These are phyloP conservation scores for Ustulina deusta DNA, from an alignment of 2,329 filamentous ascomycete species.

Conservation along the genomic window DNA sequence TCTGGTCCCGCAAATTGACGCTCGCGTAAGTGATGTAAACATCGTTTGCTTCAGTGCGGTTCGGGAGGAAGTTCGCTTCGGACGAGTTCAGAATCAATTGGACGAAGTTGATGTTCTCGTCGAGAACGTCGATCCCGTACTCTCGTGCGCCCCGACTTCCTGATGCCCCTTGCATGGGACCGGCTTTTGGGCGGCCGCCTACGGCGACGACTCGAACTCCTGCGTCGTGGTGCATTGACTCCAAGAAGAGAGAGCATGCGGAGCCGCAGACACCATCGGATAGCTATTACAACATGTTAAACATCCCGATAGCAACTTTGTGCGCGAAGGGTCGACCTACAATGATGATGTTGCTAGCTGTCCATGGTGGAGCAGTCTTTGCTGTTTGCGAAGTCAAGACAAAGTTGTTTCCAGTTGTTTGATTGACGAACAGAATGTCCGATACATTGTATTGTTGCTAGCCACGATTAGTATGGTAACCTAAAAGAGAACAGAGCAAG, in stretches of 20 bases:
- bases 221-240: constrained; percentile 48
- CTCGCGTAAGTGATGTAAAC: too few species aligned
- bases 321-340: constrained; percentile 15
- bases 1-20: constrained; percentile 48
- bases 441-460: constrained; percentile 38
- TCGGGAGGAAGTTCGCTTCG: constrained; percentile 33
- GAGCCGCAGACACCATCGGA: constrained; percentile 51
- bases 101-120: constrained; percentile 34
- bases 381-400: too few species aligned
- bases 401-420: too few species aligned
- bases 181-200: constrained; percentile 65
- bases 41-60: constrained; percentile 39
- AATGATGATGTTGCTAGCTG: too few species aligned
- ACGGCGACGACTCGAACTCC: constrained; percentile 53
- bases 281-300: constrained; percentile 33
- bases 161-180: constrained; percentile 72
- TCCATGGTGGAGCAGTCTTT: too few species aligned
- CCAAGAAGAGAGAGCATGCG: constrained; percentile 50
- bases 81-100: constrained; percentile 6
- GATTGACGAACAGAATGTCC: too few species aligned
- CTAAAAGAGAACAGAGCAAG: too few species aligned
- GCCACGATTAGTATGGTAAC: background rate
- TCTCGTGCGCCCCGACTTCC: constrained; percentile 69
- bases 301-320: too few species aligned
- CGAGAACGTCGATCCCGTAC: constrained; percentile 42